Conservation (phyloP, 176 grass and related monocot genomes). For the Tuctoria greenei region DNA sequence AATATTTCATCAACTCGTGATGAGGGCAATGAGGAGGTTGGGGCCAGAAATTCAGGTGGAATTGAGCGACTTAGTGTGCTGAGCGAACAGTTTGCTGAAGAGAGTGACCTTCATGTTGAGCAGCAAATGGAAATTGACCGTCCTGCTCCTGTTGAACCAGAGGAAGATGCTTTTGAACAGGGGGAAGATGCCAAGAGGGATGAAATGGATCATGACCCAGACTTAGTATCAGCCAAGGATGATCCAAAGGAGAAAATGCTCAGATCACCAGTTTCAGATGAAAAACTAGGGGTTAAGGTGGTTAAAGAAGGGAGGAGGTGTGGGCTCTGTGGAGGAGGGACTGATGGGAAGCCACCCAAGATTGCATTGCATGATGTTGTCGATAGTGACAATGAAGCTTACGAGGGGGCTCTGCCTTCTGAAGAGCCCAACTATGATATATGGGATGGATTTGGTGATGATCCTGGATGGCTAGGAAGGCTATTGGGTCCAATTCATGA, state of each 20-base stretch:
- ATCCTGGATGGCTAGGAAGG: constrained; percentile 87
- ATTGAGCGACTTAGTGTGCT: constrained; percentile 20
- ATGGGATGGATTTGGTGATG: constrained; percentile 91
- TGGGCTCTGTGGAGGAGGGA: constrained; percentile 83
- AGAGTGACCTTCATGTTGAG: constrained; percentile 24
- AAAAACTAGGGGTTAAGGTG: constrained; percentile 30
- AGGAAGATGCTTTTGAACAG: constrained; percentile 35
- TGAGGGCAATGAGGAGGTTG: constrained; percentile 16
- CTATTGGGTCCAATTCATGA: constrained; percentile 89
- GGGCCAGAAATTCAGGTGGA: constrained; percentile 9
- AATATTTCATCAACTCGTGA: constrained; percentile 29
- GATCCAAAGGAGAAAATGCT: constrained; percentile 38
- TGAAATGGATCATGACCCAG: constrained; percentile 31
- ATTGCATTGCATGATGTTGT: constrained; percentile 64
- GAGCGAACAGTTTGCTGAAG: constrained; percentile 23
- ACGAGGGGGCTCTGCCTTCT: constrained; percentile 79
- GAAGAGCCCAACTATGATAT: constrained; percentile 91
- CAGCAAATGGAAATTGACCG: constrained; percentile 35
- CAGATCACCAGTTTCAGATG: constrained; percentile 34
- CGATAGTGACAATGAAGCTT: constrained; percentile 92
- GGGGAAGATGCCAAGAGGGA: constrained; percentile 23
- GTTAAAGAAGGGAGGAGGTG: constrained; percentile 87
- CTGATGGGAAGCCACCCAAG: constrained; percentile 85
- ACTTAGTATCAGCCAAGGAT: constrained; percentile 37
- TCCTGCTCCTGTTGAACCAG: constrained; percentile 36